Conservation (phyloP, 2,329 filamentous ascomycete genomes). For the Trichoderma pleuroti region DNA sequence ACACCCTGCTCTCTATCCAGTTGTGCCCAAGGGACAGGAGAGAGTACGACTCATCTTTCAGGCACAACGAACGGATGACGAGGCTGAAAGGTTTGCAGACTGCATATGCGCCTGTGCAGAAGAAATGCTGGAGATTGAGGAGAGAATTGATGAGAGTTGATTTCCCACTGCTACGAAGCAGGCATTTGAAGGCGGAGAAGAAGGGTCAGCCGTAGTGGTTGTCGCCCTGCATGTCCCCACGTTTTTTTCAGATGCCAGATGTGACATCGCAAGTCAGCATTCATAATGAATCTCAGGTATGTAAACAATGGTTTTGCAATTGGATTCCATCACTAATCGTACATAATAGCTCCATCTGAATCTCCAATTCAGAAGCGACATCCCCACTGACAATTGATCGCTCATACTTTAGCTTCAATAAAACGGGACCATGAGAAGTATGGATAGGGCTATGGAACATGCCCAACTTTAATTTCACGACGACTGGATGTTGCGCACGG, state of each 20-base stretch:
- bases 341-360: not conserved
- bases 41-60: not conserved
- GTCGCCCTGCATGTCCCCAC: not conserved
- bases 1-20: not conserved
- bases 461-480: not conserved
- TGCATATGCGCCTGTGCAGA: not conserved
- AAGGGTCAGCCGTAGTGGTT: not conserved
- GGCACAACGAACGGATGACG: not conserved
- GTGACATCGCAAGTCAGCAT: not conserved
- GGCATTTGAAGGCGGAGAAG: not conserved
- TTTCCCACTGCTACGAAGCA: not conserved
- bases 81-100: not conserved
- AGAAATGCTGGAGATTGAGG: not conserved
- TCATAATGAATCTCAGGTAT: not conserved
- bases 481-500: not conserved
- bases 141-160: not conserved
- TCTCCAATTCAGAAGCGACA: not conserved
- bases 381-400: not conserved
- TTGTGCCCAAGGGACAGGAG: not conserved
- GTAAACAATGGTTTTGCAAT: not conserved
- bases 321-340: not conserved
- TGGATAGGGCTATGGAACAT: no score
- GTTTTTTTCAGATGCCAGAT: not conserved
- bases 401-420: not conserved
- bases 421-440: not conserved